Base-by-base conservation (phyloP, 148 eudicot genomes). In the Spergularia marina region DNA sequence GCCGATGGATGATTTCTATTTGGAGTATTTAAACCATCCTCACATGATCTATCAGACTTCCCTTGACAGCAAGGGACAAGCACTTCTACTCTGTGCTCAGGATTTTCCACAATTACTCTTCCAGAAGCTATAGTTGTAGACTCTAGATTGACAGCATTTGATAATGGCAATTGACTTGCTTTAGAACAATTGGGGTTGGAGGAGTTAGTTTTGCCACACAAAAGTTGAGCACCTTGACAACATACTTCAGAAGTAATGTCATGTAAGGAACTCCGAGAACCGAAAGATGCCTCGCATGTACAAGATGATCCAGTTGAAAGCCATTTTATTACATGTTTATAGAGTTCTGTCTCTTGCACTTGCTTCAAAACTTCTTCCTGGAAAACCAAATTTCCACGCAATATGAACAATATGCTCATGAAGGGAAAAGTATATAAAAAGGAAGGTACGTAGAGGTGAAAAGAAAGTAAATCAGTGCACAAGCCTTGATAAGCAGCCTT, bases 281-380 rank as follows among this genome's bases (percentile, higher is more conserved):
- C 53, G 12, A 25, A 51, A 65, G 71, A 71, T 53, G 73, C 15
- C 52, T 44, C 21, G 54, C 49, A 30, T 47, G 40, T 47, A 61
- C 82, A 79, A 39, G 68, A 73, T 51, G 84, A 73, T 47, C 51
- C 67, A 21, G 81, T 65, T 65, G 25, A 67, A 64, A 81, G 41
- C 80, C 84, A 86, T 68, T 14, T 63, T 10, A 70, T 74, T 7
- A 86, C 69, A 57, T 74, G 69, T 53, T 70, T 80, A 65, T 78
- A 79, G 53, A 86, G 81, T 49, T 81, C 64, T 53, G 86, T 86
- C 68, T 79, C 81, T 36, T 55, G 86, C 16, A 86, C 86, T 86
- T 83, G 86, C 65, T 83, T 77, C 68, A 86, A 54, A 13, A 86
- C 74, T 74, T 81, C 83, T 75, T 78, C 89, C 89, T 86, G 80